phyloP scores from a whole-genome alignment of 768 basidiomycete genomes.

The Boletus speciosus region DNA sequence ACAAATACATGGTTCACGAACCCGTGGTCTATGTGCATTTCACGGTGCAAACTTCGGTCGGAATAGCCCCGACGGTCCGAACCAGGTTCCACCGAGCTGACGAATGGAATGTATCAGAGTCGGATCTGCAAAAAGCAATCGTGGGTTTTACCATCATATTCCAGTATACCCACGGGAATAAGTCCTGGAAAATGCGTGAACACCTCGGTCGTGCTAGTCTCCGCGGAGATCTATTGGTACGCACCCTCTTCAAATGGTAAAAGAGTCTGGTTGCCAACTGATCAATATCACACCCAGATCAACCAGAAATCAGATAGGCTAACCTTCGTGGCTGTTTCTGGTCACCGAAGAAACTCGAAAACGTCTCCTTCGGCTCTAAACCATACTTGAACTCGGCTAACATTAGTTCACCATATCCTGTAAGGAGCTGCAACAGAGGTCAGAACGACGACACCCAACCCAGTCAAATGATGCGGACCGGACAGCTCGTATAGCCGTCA shows the following conservation, averaged over 20 bases:
- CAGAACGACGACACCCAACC: not conserved
- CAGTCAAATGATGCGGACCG: slow-evolving; percentile 46
- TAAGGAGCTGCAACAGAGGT: slow-evolving; percentile 54
- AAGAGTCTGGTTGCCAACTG: slow-evolving; percentile 48
- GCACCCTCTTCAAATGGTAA: slow-evolving; percentile 85
- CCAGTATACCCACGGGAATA: slow-evolving; percentile 63
- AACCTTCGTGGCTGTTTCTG: slow-evolving; percentile 76
- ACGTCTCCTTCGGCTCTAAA: slow-evolving; percentile 82
- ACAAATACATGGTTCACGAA: not conserved
- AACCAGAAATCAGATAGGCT: not conserved
- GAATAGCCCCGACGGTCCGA: slow-evolving; percentile 40
- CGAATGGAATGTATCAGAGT: slow-evolving; percentile 5
- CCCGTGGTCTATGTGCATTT: not conserved
- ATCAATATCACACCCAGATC: slow-evolving; percentile 6
- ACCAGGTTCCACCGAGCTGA: slow-evolving; percentile 45
- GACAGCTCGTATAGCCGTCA: slow-evolving; percentile 87
- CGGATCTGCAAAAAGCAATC: not conserved
- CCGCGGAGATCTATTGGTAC: not conserved
- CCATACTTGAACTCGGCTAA: slow-evolving; percentile 96
- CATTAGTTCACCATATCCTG: slow-evolving; percentile 79
- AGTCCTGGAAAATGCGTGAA: slow-evolving; percentile 18
- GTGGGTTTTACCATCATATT: slow-evolving; percentile 54
- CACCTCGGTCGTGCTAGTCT: not conserved
- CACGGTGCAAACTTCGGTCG: slow-evolving; percentile 36
- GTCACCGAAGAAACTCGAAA: slow-evolving; percentile 62